phyloP scores from a whole-genome alignment of 441 rosid genomes.

The Melastoma candidum region DNA sequence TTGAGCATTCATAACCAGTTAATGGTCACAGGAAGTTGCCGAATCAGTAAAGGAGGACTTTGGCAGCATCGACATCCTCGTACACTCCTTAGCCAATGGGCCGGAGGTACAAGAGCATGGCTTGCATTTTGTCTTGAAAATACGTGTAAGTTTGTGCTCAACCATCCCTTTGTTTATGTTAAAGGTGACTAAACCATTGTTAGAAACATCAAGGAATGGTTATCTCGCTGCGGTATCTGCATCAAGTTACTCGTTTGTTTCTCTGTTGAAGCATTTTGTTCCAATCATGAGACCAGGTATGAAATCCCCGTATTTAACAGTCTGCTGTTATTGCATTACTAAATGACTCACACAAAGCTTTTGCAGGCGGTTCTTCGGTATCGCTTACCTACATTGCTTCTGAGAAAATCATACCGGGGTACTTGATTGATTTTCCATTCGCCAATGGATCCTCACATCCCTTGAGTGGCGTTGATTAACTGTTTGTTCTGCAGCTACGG shows the following conservation, averaged over 20 bases:
- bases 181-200: conserved; percentile 48
- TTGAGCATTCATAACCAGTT: too few species aligned
- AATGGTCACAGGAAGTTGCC: conserved; percentile 53
- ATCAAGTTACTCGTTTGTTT: conserved; percentile 84
- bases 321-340: too few species aligned
- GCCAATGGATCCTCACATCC: not conserved
- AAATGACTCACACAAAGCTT: not conserved
- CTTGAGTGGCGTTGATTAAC: not conserved
- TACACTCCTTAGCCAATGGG: conserved; percentile 97
- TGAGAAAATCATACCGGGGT: conserved; percentile 95
- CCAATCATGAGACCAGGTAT: conserved; percentile 93
- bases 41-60: conserved; percentile 81
- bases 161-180: not conserved
- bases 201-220: conserved; percentile 85
- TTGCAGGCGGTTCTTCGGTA: conserved; percentile 44
- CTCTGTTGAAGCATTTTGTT: conserved; percentile 70
- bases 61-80: conserved; percentile 87
- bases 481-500: conserved; percentile 55
- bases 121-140: not conserved
- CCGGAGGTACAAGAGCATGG: conserved; percentile 55
- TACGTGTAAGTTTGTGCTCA: not conserved
- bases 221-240: conserved; percentile 92
- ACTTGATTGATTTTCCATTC: conserved; percentile 12
- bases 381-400: conserved; percentile 96
- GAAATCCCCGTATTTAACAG: too few species aligned